phyloP scores from a whole-genome alignment of 2,329 filamentous ascomycete species.

The Fusarium tanahbumbuense region DNA sequence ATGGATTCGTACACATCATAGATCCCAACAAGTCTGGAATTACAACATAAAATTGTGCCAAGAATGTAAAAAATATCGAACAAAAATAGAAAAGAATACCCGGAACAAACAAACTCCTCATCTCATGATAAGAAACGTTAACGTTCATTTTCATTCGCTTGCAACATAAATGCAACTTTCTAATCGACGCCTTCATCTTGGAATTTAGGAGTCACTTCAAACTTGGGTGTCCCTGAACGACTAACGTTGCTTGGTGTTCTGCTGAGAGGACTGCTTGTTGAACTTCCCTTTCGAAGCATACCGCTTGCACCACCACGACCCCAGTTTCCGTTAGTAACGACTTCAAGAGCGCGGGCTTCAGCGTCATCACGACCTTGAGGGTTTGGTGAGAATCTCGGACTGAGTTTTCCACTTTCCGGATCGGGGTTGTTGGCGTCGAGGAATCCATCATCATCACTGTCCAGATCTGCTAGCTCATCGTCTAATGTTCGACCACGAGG shows the following conservation, averaged over 20 bases:
- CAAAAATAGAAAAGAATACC: slow-evolving; percentile 18
- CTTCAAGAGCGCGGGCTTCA: slow-evolving; percentile 60
- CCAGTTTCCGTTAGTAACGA: slow-evolving; percentile 56
- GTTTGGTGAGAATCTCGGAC: slow-evolving; percentile 53
- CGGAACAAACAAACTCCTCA: slow-evolving; percentile 36
- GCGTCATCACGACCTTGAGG: slow-evolving; percentile 54
- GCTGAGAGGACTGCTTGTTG: slow-evolving; percentile 27
- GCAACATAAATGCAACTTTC: slow-evolving; percentile 16
- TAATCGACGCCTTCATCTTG: slow-evolving; percentile 52
- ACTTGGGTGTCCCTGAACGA: slow-evolving; percentile 31
- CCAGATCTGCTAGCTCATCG: slow-evolving; percentile 56
- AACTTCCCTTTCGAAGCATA: slow-evolving; percentile 54
- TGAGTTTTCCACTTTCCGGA: slow-evolving; percentile 52
- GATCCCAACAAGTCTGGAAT: neutral
- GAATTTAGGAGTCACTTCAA: slow-evolving; percentile 36
- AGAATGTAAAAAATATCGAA: slow-evolving; percentile 9
- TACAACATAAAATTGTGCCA: slow-evolving; percentile 23
- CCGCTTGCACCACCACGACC: slow-evolving; percentile 57
- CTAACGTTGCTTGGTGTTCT: slow-evolving; percentile 32
- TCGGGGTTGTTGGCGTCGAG: slow-evolving; percentile 43
- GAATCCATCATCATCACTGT: slow-evolving; percentile 51
- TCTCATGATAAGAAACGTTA: slow-evolving; percentile 37
- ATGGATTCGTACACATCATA: slow-evolving; percentile 17
- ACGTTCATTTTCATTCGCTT: slow-evolving; percentile 30
- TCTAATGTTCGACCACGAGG: slow-evolving; percentile 59